These are phyloP conservation scores for Phialemonium atrogriseum DNA, from an alignment of 2,329 filamentous ascomycete species.

Conservation along the genomic window DNA sequence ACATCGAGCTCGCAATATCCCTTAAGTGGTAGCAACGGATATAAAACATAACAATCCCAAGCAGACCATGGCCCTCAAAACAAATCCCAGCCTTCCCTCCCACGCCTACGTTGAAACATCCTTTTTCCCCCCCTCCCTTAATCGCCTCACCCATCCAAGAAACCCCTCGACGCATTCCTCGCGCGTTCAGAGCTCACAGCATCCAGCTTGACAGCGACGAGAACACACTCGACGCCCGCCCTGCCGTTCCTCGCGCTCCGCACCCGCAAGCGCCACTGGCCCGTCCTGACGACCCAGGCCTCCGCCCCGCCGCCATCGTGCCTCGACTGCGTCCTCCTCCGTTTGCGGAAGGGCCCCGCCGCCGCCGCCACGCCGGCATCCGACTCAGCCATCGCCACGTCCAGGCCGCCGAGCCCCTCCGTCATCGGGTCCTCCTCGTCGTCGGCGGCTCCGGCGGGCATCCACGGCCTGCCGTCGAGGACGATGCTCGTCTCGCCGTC, in stretches of 20 bases:
- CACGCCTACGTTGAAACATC: too few species aligned
- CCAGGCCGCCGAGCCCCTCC: slow-evolving; percentile 13
- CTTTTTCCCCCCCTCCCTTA: too few species aligned
- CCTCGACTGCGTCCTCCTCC: slow-evolving; percentile 31
- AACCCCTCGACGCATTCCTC: slow-evolving; percentile 57
- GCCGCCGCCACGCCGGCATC: slow-evolving; percentile 23
- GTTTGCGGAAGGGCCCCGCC: slow-evolving; percentile 32
- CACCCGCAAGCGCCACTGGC: slow-evolving; percentile 65
- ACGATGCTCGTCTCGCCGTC: slow-evolving; percentile 50
- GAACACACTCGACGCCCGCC: slow-evolving; percentile 57
- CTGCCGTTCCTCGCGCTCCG: slow-evolving; percentile 42
- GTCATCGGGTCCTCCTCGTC: slow-evolving; percentile 1
- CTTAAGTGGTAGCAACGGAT: too few species aligned
- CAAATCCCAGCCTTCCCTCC: too few species aligned
- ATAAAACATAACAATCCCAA: too few species aligned
- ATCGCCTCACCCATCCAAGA: slow-evolving; percentile 42
- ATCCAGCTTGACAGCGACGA: slow-evolving; percentile 71
- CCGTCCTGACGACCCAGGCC: slow-evolving; percentile 57
- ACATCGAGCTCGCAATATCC: too few species aligned
- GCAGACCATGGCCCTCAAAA: too few species aligned
- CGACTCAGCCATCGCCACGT: slow-evolving; percentile 10
- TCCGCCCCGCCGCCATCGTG: slow-evolving; percentile 20
- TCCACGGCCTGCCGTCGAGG: slow-evolving; percentile 47
- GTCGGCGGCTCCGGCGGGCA: slow-evolving; percentile 17
- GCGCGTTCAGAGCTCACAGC: slow-evolving; percentile 57